A percentile compares a stretch with the other conserved stretches of the same genome.
Evolutionary conservation across 805 yeast species (phyloP).

Genomic region (Schwanniomyces occidentalis): DNA sequence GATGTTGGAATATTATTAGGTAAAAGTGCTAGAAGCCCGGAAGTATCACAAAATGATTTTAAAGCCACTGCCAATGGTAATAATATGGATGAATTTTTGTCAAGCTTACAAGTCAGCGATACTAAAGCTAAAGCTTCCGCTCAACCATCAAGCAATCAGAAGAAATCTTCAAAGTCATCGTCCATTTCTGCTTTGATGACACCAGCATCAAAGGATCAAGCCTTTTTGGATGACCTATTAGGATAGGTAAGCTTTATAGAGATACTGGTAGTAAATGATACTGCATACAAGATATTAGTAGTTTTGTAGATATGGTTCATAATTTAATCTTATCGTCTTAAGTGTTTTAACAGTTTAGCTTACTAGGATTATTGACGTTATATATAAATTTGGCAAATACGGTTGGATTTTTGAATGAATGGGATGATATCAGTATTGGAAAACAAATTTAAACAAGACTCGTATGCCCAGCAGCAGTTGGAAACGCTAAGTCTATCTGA

Average conservation of each 20-base stretch:
- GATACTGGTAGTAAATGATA: no score
- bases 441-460: not conserved
- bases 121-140: not conserved
- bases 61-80: not conserved
- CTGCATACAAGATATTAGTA: no score
- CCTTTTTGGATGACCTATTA: slow-evolving; percentile 15
- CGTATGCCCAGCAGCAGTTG: not conserved
- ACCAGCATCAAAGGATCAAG: slow-evolving; percentile 11
- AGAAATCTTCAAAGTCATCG: not conserved
- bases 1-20: slow-evolving; percentile 7
- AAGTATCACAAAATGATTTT: not conserved
- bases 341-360: no score
- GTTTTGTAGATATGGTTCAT: no score
- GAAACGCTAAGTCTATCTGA: slow-evolving; percentile 8
- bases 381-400: no score
- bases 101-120: not conserved
- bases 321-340: no score
- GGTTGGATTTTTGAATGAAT: slow-evolving; percentile 8
- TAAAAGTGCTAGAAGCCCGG: not conserved
- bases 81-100: slow-evolving; percentile 2
- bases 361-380: no score
- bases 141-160: not conserved
- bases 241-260: no score
- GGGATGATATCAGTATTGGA: slow-evolving; percentile 10
- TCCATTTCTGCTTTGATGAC: not conserved